Conservation (phyloP, 768 basidiomycete species). For the Bullera alba region DNA sequence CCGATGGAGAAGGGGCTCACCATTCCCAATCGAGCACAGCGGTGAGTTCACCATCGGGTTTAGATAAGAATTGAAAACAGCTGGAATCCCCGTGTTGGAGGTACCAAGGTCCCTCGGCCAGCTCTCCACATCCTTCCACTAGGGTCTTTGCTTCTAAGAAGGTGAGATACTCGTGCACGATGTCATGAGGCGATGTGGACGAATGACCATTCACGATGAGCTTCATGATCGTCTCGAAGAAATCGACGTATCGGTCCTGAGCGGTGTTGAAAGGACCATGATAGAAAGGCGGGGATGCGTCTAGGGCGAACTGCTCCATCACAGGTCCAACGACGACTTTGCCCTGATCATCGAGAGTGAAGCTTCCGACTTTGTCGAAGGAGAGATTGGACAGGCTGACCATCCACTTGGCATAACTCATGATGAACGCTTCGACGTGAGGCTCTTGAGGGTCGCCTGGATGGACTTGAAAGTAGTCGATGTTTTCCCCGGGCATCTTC, state of each 20-base stretch:
- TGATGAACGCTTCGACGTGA: neutral
- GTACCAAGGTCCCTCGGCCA: constrained; percentile 2
- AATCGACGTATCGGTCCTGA: neutral
- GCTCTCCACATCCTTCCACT: neutral
- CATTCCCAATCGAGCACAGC: constrained; percentile 17
- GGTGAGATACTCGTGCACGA: neutral
- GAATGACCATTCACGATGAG: neutral
- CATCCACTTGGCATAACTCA: neutral
- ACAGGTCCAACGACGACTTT: neutral
- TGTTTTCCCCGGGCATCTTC: neutral
- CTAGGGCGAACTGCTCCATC: neutral
- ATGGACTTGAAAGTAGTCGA: too few species aligned
- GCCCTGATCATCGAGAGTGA: neutral
- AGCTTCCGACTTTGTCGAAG: neutral
- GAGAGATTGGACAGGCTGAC: neutral
- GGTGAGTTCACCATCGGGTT: neutral
- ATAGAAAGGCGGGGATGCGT: neutral
- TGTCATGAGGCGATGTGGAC: neutral
- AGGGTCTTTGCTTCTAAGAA: neutral
- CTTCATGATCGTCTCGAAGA: neutral
- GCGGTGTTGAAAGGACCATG: neutral
- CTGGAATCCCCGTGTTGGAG: constrained; percentile 12
- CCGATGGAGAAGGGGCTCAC: constrained; percentile 10
- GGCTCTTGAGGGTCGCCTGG: too few species aligned
- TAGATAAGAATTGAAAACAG: constrained; percentile 4